Percentiles rank a stretch among this genome's conserved stretches.
These are phyloP conservation scores for Neonectria ditissima DNA, from an alignment of 2,329 filamentous ascomycete species.

Conservation along the genomic window DNA sequence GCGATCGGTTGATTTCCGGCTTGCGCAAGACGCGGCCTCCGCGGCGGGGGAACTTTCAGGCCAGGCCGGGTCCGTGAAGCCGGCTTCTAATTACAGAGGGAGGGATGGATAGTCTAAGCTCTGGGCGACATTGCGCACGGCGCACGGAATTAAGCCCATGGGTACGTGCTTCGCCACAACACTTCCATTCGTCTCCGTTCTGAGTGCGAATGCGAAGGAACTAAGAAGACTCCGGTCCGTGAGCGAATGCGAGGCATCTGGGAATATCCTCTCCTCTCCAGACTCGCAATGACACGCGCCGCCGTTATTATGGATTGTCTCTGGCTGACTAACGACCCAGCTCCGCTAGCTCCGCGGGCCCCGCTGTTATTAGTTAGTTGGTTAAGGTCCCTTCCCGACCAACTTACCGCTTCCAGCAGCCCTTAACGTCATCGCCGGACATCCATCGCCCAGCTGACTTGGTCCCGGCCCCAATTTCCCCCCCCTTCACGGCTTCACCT, in stretches of 20 bases:
- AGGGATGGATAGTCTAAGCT: background rate
- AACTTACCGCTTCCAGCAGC: constrained; percentile 16
- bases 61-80: background rate
- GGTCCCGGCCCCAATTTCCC: constrained; percentile 33
- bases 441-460: constrained; percentile 24
- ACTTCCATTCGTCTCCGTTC: background rate
- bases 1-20: constrained; percentile 41
- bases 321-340: constrained; percentile 37
- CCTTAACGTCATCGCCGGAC: constrained; percentile 41
- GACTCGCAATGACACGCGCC: too few species aligned
- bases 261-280: background rate
- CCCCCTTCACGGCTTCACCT: constrained; percentile 19
- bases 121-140: background rate
- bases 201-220: background rate
- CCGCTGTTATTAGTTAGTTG: constrained; percentile 21
- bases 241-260: background rate
- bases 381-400: background rate
- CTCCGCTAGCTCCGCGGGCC: constrained; percentile 5
- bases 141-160: background rate
- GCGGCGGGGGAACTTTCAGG: constrained; percentile 28
- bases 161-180: background rate
- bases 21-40: constrained; percentile 24
- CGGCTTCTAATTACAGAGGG: background rate
- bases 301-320: background rate
- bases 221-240: too few species aligned